Evolutionary conservation across 1,139 yeast species (phyloP), one percentile per base, ranked within the genome.

Genomic region (Saccharomyces pastorianus): DNA sequence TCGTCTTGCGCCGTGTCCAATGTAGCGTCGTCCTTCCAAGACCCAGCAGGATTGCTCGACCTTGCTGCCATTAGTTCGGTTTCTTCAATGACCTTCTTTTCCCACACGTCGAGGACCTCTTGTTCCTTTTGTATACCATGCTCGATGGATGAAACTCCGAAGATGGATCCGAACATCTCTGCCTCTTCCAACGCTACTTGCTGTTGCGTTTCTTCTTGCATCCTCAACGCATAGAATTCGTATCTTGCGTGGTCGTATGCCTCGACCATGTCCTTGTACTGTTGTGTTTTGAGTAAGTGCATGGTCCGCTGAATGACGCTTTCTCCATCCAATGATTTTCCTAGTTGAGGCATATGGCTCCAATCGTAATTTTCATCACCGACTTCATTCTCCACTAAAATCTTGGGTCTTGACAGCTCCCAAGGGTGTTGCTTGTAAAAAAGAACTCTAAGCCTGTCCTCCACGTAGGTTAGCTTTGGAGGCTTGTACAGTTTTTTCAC

Each of bases 371-470:
- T 64, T 27, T 71, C 69, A 32, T 75, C 77, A 32, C 38, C 38
- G 5, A 88, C 88, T 23, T 76, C 74, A 64, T 83, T 86, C 71
- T 95, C 99, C 50, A 90, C 79, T 61, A 93, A 73, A 31, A 83
- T 78, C 68, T 88, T 88, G n/a, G 98, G 97, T 61, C 96, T 81
- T 2, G 99, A 88, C 56, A 91, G 76, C 72, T 93, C 99, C 99
- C 99, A 93, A 11, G 99, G 99, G 71, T 93, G 99, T 69, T 91
- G 96, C 57, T 82, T 83, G 71, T 85, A 93, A 66, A 93, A 93
- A 31, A 87, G 75, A 53, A 79, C 77, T 73, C 99, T 82, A 62
- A 93, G 73, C 63, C 83, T 81, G 71, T 93, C 99, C 71, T 93
- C 98, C 53, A 86, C 74, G 66, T 82, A 90, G 56, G 72, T 73